Conservation (phyloP, 1,284 basidiomycete genomes). For the Testicularia cyperi region DNA sequence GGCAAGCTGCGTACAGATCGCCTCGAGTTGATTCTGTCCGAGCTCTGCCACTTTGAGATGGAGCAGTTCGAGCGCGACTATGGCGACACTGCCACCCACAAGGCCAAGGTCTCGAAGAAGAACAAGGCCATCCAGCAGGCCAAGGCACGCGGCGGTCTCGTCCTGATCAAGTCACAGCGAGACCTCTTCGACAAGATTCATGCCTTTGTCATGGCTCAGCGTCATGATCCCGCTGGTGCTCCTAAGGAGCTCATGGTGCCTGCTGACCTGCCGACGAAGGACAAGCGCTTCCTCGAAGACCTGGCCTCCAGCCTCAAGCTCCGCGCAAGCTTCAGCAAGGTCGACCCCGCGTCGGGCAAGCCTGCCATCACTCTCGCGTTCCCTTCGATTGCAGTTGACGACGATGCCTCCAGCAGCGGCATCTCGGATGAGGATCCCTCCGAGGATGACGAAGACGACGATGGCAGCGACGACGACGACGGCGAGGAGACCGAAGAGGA, state of each 20-base stretch:
- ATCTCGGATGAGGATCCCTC: conserved; percentile 13
- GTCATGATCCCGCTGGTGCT: conserved; percentile 67
- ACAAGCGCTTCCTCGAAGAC: conserved; percentile 46
- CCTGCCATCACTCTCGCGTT: conserved; percentile 46
- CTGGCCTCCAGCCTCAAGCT: conserved; percentile 46
- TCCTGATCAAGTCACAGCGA: conserved; percentile 25
- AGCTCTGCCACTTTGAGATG: conserved; percentile 82
- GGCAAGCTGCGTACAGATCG: conserved; percentile 79
- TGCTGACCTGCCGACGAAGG: conserved; percentile 26
- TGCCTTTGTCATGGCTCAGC: conserved; percentile 76
- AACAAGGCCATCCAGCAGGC: conserved; percentile 74
- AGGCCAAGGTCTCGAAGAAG: conserved; percentile 62
- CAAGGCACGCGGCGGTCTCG: conserved; percentile 66
- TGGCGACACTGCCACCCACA: conserved; percentile 69
- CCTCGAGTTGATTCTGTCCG: conserved; percentile 81
- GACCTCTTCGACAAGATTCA: conserved; percentile 64
- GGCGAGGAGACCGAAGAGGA: conserved; percentile 54
- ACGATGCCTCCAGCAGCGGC: conserved; percentile 20
- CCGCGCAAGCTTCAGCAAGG: conserved; percentile 50
- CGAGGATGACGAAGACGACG: conserved; percentile 1
- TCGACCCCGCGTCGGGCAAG: conserved; percentile 45
- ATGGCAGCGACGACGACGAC: conserved; percentile 3
- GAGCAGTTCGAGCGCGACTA: conserved; percentile 89
- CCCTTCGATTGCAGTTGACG: conserved; percentile 22
- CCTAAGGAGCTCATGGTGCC: conserved; percentile 41